Conservation (phyloP, 495 filamentous ascomycete genomes). For the Aspergillus conjunctus region DNA sequence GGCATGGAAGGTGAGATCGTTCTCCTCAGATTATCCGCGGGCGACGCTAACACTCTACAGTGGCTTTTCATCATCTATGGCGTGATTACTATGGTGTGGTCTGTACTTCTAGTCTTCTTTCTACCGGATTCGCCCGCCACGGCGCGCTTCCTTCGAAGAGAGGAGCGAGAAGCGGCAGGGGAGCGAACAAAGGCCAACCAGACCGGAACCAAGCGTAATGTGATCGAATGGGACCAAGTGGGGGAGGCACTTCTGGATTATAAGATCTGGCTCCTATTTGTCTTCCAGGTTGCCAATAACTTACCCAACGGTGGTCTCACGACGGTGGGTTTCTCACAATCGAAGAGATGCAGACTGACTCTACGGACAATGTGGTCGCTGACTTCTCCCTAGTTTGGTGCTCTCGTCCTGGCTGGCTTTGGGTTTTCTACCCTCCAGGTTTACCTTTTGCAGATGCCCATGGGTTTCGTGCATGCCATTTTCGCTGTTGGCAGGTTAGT, state of each 20-base stretch:
- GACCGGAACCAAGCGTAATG: conserved; percentile 50
- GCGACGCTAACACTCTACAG: conserved; percentile 16
- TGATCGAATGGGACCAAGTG: conserved; percentile 43
- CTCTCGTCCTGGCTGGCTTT: conserved; percentile 14
- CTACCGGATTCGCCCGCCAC: conserved; percentile 57
- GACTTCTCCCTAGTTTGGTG: background rate
- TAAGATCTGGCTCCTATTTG: conserved; percentile 37
- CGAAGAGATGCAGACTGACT: background rate
- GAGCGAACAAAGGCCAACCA: conserved; percentile 52
- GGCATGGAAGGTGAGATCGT: conserved; percentile 16
- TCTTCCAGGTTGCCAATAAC: conserved; percentile 20
- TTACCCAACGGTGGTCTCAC: conserved; percentile 16
- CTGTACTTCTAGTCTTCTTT: conserved; percentile 48
- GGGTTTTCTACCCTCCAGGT: conserved; percentile 18
- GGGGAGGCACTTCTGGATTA: conserved; percentile 35
- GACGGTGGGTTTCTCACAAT: background rate
- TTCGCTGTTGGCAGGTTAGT: conserved; percentile 9
- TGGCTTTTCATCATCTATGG: conserved; percentile 63
- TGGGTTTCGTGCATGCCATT: conserved; percentile 7
- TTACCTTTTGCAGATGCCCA: conserved; percentile 2
- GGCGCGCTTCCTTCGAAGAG: conserved; percentile 54
- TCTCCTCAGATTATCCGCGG: conserved; percentile 26
- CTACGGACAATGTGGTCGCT: background rate
- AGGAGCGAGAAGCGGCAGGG: conserved; percentile 47
- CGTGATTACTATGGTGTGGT: conserved; percentile 55